Evolutionary conservation across 2,329 filamentous ascomycete species (phyloP), one percentile per base, ranked within the genome.

Genomic region (Aspergillus flavus): DNA sequence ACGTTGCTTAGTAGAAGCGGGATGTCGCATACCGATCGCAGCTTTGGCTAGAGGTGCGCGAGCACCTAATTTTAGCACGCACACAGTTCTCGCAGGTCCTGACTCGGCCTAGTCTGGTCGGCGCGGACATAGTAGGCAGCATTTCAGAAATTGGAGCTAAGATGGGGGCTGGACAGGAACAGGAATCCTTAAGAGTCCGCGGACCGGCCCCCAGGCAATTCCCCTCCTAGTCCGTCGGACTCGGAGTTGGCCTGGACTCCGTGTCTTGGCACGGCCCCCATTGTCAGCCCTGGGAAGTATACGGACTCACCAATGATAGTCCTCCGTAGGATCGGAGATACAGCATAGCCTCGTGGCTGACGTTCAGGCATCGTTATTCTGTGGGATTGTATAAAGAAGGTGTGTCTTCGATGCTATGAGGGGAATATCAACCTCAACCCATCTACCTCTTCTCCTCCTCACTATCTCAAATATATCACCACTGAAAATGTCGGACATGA

Each of bases 31-130:
- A 23, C 52, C 52, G 52, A 54, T 54, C 52, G 52, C 52, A 54
- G 52, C 52, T 23, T 36, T 54, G 52, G 52, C 30, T 23, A 28
- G 52, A 54, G 52, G 28, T 54, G 52, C 68, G 62, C 28, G 63
- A 56, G 61, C 68, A 72, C 28, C 66, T 63, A 32, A 71, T 66
- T 50, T 69, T 69, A 32, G 66, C 67, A 28, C 57, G 62, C 32
- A 68, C 69, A 43, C 69, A 70, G 45, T 57, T 66, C 61, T 69
- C 65, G 43, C 65, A 71, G 3, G 65, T 69, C 43, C 58, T 66
- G 12, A 54, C 30, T 54, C 52, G 52, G 52, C 16, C 52, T 34
- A 54, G 52, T 36, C 52, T 54, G 52, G 30, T 32, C 26, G 52
- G 52, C 52, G 0, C 52, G 52, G 52, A 54, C 43, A 45, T 45